Base-by-base conservation (phyloP, 345 rosid species). In the Gossypium turneri region DNA sequence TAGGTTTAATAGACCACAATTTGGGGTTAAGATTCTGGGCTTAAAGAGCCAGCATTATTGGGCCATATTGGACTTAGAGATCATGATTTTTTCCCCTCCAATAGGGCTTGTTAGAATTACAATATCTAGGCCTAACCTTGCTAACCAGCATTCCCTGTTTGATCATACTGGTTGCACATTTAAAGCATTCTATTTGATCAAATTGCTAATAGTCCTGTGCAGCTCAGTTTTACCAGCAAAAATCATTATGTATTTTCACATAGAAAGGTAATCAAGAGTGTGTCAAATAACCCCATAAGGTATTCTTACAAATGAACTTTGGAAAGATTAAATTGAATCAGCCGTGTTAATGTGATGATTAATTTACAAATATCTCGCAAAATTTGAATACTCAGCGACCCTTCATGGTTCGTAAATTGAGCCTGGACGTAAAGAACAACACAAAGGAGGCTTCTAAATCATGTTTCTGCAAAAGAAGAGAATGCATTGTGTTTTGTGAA, bases 291-390 rank as follows among this genome's bases (percentile, higher is more conserved):
- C 41, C 41, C 41, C 41, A 34, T 5, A 22, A 65, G 27, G 12
- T 8, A 55, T n/a, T 19, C 22, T 56, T 56, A 19, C 27, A 20
- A 19, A 55, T 55, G 11, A 55, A 22, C 56, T 22, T 48, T 25
- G 73, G 17, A 55, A 63, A 22, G 50, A 55, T 24, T 12, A 57
- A 57, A 9, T 9, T 34, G 20, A 29, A 27, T 29, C 17, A 3
- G 51, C 51, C 29, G 60, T 47, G 70, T 62, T 47, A 62, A 41
- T 64, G 19, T 62, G 45, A 15, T 19, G 43, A 65, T 12, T 65
- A 57, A 66, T 55, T 52, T 61, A 44, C 70, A 75, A 22, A 56
- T 67, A 75, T 56, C 58, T 55, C 11, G 11, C 78, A 55, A 66
- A 64, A 7, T 41, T 75, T 12, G 17, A 66, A 56, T 48, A 66